These are phyloP conservation scores for Pseudocercospora fijiensis DNA, from an alignment of 2,329 filamentous ascomycete genomes.

Conservation along the genomic window DNA sequence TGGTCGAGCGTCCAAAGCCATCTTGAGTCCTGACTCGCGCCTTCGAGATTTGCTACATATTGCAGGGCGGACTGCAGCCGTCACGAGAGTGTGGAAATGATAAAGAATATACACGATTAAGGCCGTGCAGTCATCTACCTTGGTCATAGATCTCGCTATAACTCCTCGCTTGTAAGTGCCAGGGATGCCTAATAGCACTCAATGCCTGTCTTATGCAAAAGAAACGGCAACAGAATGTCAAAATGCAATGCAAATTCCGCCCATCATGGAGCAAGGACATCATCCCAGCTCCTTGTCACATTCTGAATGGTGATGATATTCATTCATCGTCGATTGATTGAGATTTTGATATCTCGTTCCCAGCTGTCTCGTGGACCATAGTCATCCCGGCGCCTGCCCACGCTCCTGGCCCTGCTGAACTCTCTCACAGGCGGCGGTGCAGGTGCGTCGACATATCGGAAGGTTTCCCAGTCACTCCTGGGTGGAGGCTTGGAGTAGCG, in stretches of 20 bases:
- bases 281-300: background rate
- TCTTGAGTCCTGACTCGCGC: background rate
- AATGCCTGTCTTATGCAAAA: background rate
- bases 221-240: background rate
- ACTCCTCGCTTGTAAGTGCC: slow-evolving; percentile 3
- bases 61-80: background rate
- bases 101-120: background rate
- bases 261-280: background rate
- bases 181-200: slow-evolving; percentile 3
- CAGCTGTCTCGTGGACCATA: slow-evolving; percentile 15
- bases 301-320: no score
- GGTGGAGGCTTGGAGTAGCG: slow-evolving; percentile 36
- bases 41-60: background rate
- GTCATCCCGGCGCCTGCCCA: slow-evolving; percentile 25
- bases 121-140: slow-evolving; percentile 4
- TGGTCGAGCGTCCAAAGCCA: background rate
- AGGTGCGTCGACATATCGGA: slow-evolving; percentile 47
- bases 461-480: slow-evolving; percentile 46
- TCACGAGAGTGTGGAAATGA: background rate
- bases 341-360: slow-evolving; percentile 16
- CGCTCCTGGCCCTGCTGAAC: slow-evolving; percentile 27
- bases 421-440: slow-evolving; percentile 18
- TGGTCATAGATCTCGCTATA: background rate
- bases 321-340: slow-evolving; percentile 14
- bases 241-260: background rate